Evolutionary conservation across 225 moss, liverwort and hornwort genomes (phyloP).

Genomic region (Bryoerythrophyllum caledonicum): DNA sequence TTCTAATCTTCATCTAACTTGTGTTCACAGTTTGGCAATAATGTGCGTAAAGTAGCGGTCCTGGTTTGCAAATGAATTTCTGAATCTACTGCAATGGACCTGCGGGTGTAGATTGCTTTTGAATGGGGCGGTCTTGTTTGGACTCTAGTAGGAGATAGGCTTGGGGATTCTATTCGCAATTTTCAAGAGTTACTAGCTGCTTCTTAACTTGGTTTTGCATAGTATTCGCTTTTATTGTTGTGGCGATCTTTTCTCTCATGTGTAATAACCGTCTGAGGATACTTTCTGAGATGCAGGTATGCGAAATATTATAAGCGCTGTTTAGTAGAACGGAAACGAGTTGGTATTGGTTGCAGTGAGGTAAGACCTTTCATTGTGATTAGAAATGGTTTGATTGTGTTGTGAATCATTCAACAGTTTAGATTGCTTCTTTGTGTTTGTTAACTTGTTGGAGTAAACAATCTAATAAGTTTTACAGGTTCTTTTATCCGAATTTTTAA

Average conservation of each 20-base stretch:
- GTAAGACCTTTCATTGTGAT: slow-evolving; percentile 24
- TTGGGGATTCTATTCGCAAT: background rate
- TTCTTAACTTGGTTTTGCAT: background rate
- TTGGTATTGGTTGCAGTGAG: slow-evolving; percentile 97
- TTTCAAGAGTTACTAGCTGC: background rate
- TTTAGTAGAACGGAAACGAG: slow-evolving; percentile 88
- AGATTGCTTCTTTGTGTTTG: background rate
- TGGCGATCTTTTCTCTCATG: background rate
- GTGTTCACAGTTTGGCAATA: background rate
- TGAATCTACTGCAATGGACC: background rate
- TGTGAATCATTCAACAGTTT: slow-evolving; percentile 7
- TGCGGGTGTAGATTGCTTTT: background rate
- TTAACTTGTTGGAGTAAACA: background rate
- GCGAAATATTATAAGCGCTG: slow-evolving; percentile 95
- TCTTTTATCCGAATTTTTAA: background rate
- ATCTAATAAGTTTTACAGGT: background rate
- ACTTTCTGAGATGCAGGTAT: slow-evolving; percentile 62
- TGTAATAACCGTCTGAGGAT: slow-evolving; percentile 2
- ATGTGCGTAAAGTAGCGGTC: background rate
- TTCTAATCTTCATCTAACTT: background rate
- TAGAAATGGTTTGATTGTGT: background rate
- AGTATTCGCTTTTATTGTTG: background rate
- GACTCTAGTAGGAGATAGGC: background rate
- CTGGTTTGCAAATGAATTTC: background rate
- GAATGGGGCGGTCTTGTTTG: background rate